Evolutionary conservation across 257 asterid species (phyloP), one percentile per base, ranked within the genome.

Genomic region (Lycium ferocissimum): DNA sequence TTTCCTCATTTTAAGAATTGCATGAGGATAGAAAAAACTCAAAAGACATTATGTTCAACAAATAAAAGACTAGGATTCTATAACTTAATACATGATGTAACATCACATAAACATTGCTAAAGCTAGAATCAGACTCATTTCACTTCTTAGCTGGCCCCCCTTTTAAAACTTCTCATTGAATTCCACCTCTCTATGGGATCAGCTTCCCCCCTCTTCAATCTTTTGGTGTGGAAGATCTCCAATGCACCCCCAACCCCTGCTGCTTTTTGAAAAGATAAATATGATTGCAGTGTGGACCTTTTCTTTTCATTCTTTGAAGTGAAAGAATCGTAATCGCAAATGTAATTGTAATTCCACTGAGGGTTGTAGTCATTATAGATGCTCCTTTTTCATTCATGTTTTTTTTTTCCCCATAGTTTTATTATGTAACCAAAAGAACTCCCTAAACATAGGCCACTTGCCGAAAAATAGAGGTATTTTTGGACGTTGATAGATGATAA

Each of bases 331-430:
- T 47, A 26, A 76, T 13, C 49, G 81, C 81, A 13, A 22, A 20
- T 22, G 20, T 49, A 14, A 49, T 76, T 73, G 59, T 47, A 10
- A 51, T 2, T 22, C 13, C 45, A 76, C 81, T 13, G 81, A 76
- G 45, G 35, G 62, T 76, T 51, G 81, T 49, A 76, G 62, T 51
- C 81, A 51, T 22, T 75, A 47, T 15, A 49, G 11, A 82, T 82
- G 38, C 45, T 49, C 17, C 22, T 63, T 82, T 66, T 26, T 15
- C 33, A 69, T 69, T 69, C 38, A 51, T 59, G 66, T 37, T 14
- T 26, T 82, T 15, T 15, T 40, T 59, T n/a, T 7, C 6, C 81
- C 20, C 47, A 7, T 22, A 22, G 45, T 6, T 51, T 13, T 76
- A 22, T 3, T 78, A 26, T 49, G 65, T 53, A 78, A 53, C 5